Evolutionary conservation across 2,329 filamentous ascomycete genomes (phyloP).

Genomic region (Pseudogymnoascus sp.): DNA sequence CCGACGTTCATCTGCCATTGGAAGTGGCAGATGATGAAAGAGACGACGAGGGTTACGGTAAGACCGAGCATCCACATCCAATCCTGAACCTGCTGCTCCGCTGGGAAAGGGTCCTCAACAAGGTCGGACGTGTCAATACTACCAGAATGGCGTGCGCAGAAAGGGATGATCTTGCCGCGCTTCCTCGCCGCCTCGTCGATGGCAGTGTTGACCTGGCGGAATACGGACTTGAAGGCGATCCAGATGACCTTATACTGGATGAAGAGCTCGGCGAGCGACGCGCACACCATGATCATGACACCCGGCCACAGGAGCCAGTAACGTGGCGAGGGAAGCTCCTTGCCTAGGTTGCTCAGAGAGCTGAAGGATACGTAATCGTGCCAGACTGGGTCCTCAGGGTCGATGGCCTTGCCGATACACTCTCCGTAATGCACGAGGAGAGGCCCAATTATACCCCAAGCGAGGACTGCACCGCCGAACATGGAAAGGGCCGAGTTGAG

Average conservation of each 20-base stretch:
- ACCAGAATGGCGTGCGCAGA: slow-evolving; percentile 35
- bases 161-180: slow-evolving; percentile 35
- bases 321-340: slow-evolving; percentile 38
- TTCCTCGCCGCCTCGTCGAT: slow-evolving; percentile 34
- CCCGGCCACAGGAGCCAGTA: slow-evolving; percentile 46
- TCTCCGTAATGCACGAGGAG: slow-evolving; percentile 44
- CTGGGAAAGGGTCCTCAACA: slow-evolving; percentile 42
- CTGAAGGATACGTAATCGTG: slow-evolving; percentile 32
- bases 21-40: slow-evolving; percentile 41
- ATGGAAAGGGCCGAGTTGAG: slow-evolving; percentile 50
- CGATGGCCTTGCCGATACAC: slow-evolving; percentile 33
- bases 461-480: slow-evolving; percentile 42
- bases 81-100: slow-evolving; percentile 40
- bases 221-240: slow-evolving; percentile 41
- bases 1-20: slow-evolving; percentile 50
- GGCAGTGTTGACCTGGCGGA: slow-evolving; percentile 35
- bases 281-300: slow-evolving; percentile 42
- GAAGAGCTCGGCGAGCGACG: slow-evolving; percentile 38
- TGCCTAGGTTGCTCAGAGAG: slow-evolving; percentile 32
- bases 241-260: slow-evolving; percentile 38
- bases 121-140: slow-evolving; percentile 28
- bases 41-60: slow-evolving; percentile 40
- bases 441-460: slow-evolving; percentile 45
- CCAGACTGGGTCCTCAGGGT: slow-evolving; percentile 37
- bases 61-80: slow-evolving; percentile 46